Conservation (phyloP, 148 eudicot species). For the Arbutus unedo region DNA sequence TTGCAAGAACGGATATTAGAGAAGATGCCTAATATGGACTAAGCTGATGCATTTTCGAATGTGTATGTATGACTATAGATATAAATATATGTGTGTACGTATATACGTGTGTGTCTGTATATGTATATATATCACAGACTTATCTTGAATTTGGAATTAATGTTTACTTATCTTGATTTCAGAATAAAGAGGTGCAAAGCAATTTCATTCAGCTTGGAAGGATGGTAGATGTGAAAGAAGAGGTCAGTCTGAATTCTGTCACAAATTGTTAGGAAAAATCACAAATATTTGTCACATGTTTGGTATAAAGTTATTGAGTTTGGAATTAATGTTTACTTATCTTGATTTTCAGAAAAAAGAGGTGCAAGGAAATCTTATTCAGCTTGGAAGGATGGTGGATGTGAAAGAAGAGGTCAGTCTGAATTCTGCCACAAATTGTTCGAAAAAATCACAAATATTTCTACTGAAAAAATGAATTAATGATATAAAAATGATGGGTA, state of each 20-base stretch:
- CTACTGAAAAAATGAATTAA: too few species aligned
- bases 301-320: neutral
- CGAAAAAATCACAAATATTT: too few species aligned
- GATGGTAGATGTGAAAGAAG: slow-evolving; percentile 26
- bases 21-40: too few species aligned
- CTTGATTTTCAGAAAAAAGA: slow-evolving; percentile 36
- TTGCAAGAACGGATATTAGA: too few species aligned
- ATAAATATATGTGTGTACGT: too few species aligned
- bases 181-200: slow-evolving; percentile 35
- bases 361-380: slow-evolving; percentile 26
- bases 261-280: neutral
- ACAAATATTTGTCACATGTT: neutral
- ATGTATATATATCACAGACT: neutral
- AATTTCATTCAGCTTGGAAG: slow-evolving; percentile 39
- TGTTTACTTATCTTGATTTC: slow-evolving; percentile 12
- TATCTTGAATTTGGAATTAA: neutral
- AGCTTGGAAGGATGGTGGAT: slow-evolving; percentile 33
- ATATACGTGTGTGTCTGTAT: too few species aligned
- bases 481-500: neutral
- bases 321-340: neutral
- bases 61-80: too few species aligned
- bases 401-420: slow-evolving; percentile 35
- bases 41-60: too few species aligned
- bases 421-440: neutral
- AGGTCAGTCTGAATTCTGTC: slow-evolving; percentile 19